A percentile compares a stretch with the other conserved stretches of the same genome.
Evolutionary conservation across 2,329 filamentous ascomycete species (phyloP).

Genomic region (Pseudogymnoascus pannorum): DNA sequence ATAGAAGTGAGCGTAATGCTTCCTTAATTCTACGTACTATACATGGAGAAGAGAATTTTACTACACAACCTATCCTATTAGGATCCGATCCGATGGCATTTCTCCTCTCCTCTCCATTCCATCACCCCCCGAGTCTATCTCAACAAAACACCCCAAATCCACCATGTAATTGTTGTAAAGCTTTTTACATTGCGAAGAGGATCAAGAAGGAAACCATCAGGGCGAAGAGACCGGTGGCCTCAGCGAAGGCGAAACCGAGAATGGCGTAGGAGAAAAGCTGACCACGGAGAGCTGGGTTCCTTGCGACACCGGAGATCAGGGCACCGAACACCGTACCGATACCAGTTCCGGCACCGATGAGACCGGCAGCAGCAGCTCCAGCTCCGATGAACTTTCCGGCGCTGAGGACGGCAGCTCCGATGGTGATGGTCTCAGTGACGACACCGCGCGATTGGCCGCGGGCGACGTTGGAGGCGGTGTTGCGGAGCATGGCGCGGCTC

Average conservation of each 20-base stretch:
- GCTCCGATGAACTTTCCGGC: constrained; percentile 24
- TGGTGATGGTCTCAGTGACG: constrained; percentile 22
- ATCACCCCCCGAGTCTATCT: constrained; percentile 8
- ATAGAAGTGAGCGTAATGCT: constrained; percentile 9
- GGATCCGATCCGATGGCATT: constrained; percentile 9
- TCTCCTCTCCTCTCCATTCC: constrained; percentile 9
- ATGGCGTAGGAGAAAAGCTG: constrained; percentile 57
- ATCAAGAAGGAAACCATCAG: constrained; percentile 37
- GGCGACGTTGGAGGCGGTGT: constrained; percentile 18
- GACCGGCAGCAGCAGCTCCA: constrained; percentile 23
- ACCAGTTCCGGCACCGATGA: constrained; percentile 31
- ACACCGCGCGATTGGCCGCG: constrained; percentile 22
- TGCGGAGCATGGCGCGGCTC: constrained; percentile 22
- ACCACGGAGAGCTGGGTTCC: constrained; percentile 48
- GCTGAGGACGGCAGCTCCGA: constrained; percentile 22
- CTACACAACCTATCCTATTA: constrained; percentile 9
- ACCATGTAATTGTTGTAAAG: constrained; percentile 4
- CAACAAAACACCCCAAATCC: not conserved
- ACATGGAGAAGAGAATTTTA: constrained; percentile 9
- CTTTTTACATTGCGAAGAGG: constrained; percentile 13
- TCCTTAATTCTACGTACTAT: constrained; percentile 9
- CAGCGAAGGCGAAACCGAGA: constrained; percentile 57
- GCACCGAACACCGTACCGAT: constrained; percentile 48
- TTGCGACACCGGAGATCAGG: constrained; percentile 46
- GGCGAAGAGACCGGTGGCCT: constrained; percentile 53